Evolutionary conservation across 2,329 filamentous ascomycete species (phyloP).

Genomic region (Alternaria infectoria): DNA sequence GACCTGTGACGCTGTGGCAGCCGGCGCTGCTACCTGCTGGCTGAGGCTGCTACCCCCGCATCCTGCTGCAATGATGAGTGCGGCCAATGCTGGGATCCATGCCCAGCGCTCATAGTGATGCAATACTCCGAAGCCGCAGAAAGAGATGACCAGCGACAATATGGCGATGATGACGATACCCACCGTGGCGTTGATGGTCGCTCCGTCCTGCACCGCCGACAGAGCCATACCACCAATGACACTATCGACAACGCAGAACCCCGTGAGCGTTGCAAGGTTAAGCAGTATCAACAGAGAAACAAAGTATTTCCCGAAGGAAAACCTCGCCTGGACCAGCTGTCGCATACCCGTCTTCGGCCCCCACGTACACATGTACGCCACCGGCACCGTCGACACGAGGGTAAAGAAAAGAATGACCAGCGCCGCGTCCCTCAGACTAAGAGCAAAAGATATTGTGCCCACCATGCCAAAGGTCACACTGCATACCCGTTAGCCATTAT

Average conservation of each 20-base stretch:
- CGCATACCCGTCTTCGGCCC: constrained; percentile 69
- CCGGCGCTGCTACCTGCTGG: constrained; percentile 55
- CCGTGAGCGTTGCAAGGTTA: constrained; percentile 67
- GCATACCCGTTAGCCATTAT: background rate
- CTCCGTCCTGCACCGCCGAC: constrained; percentile 41
- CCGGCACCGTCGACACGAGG: constrained; percentile 60
- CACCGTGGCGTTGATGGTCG: constrained; percentile 58
- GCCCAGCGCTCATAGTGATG: constrained; percentile 66
- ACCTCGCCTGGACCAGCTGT: constrained; percentile 70
- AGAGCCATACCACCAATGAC: constrained; percentile 64
- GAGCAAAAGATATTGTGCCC: constrained; percentile 61
- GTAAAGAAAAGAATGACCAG: constrained; percentile 70
- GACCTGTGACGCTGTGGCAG: constrained; percentile 55
- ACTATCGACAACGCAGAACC: constrained; percentile 68
- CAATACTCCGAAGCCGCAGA: constrained; percentile 63
- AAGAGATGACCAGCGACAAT: constrained; percentile 65
- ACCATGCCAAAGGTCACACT: constrained; percentile 69
- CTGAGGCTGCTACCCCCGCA: constrained; percentile 59
- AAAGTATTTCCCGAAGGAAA: constrained; percentile 63
- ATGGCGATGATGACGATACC: constrained; percentile 68
- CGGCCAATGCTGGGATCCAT: constrained; percentile 62
- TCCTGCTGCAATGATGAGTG: constrained; percentile 62
- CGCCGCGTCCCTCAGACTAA: constrained; percentile 62
- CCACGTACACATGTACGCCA: constrained; percentile 64
- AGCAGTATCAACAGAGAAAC: constrained; percentile 66